phyloP scores from a whole-genome alignment of 2,329 filamentous ascomycete species.

The Aureobasidium sp. region DNA sequence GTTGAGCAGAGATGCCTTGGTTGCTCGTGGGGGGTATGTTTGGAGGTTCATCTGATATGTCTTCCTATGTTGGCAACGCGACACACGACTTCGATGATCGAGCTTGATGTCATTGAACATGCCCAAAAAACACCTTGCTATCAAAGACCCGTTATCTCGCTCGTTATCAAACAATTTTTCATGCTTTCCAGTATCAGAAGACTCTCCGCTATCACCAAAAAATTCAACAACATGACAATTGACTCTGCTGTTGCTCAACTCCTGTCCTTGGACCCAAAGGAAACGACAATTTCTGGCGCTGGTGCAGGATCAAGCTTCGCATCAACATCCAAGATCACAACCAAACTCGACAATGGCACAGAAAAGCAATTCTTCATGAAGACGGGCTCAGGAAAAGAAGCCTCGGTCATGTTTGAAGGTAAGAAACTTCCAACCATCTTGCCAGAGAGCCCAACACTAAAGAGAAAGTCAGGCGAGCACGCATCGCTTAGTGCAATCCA shows the following conservation, averaged over 20 bases:
- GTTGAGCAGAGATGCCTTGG: background rate
- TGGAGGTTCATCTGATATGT: background rate
- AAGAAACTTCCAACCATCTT: background rate
- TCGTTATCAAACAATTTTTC: background rate
- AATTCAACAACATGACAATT: conserved; percentile 36
- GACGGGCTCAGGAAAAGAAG: conserved; percentile 50
- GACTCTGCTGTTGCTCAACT: conserved; percentile 56
- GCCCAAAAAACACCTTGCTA: background rate
- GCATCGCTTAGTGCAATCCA: conserved; percentile 77
- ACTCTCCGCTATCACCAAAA: background rate
- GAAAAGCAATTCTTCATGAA: conserved; percentile 62
- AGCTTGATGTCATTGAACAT: background rate
- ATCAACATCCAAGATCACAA: conserved; percentile 54
- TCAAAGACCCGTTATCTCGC: background rate
- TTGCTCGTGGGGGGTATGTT: background rate
- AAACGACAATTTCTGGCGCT: conserved; percentile 48
- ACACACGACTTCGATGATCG: background rate
- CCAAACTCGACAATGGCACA: conserved; percentile 38
- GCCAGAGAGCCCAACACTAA: conserved; percentile 18
- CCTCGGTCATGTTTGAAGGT: conserved; percentile 60
- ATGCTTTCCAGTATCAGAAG: background rate
- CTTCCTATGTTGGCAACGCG: background rate
- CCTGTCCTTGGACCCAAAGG: conserved; percentile 48
- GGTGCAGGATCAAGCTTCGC: conserved; percentile 54
- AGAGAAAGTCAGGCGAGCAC: conserved; percentile 55